Conservation (phyloP, 768 basidiomycete species). For the Auricularia sp. region DNA sequence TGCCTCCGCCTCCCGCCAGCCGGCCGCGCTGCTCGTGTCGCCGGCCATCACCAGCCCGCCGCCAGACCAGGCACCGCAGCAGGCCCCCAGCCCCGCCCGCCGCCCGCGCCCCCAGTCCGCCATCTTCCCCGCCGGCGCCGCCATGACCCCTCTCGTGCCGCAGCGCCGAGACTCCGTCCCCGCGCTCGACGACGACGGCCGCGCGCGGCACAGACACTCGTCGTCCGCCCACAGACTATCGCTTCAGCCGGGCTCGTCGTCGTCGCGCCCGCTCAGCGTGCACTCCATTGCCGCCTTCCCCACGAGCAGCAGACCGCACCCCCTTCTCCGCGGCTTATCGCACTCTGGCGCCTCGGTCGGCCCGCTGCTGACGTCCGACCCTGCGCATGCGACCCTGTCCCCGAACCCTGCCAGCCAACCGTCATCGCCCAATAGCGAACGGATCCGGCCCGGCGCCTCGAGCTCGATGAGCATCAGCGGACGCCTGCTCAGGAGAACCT, state of each 20-base stretch:
- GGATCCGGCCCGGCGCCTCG: constrained; percentile 19
- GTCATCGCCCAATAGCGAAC: background rate
- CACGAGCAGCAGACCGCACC: constrained; percentile 48
- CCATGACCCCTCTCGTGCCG: constrained; percentile 22
- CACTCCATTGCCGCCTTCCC: constrained; percentile 35
- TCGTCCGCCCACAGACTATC: constrained; percentile 17
- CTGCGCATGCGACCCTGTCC: constrained; percentile 35
- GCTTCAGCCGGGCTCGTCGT: background rate
- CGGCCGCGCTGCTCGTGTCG: background rate
- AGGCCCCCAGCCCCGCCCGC: background rate
- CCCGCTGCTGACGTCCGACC: constrained; percentile 49
- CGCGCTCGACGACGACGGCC: constrained; percentile 29
- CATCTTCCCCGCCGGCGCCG: constrained; percentile 13
- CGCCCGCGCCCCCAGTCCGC: background rate
- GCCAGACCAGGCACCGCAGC: background rate
- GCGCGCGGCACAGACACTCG: constrained; percentile 29
- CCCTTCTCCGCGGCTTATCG: constrained; percentile 66
- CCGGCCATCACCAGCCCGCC: background rate
- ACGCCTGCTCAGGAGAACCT: constrained; percentile 30
- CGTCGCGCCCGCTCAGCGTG: constrained; percentile 49
- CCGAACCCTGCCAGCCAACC: constrained; percentile 25
- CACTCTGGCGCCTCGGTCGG: constrained; percentile 42
- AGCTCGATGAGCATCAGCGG: constrained; percentile 27
- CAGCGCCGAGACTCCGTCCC: constrained; percentile 14
- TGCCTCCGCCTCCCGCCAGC: background rate